Base-by-base conservation (phyloP, 2,329 filamentous ascomycete genomes). In the Sporothrix sp. region DNA sequence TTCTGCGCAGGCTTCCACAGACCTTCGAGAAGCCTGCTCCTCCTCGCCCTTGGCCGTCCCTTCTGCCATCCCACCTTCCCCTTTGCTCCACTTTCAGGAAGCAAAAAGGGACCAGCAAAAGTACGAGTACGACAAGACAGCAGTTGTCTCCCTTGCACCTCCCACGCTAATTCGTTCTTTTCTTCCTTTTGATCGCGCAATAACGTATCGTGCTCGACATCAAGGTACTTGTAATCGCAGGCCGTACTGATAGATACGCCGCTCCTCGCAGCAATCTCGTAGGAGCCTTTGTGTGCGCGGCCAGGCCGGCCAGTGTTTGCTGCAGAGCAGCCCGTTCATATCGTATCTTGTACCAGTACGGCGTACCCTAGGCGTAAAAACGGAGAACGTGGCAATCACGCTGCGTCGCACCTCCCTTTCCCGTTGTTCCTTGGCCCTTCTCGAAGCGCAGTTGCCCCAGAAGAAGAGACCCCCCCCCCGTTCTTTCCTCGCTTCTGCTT, bases 1-100 rank as follows among this genome's bases (percentile, higher is more conserved):
- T 59, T 58, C 59, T 54, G 49, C 56, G 57, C 55, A 60, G 56
- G 59, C 63, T 65, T 65, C 63, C 51, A 63, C 60, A 54, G 58
- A 57, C 30, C 56, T 63, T 62, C 59, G 60, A 52, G 63, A 65
- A 65, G 55, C 44, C 48, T 48, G 25, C 39, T 48, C 35, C 33
- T 32, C 18, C 20, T 14, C 11, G 13, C 21, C 23, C 30, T 25
- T 30, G 16, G 45, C 45, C 45, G n/a, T 21, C 21, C 2, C 32
- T 21, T 30, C 20, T 10, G 7, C 20, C 32, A 16, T n/a, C 14
- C 44, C 42, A 18, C 30, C 42, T 35, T 47, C 32, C 44, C 9
- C 35, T 23, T 38, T 30, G 45, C 44, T 28, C 44, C 44, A 48
- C 45, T 48, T 48, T 36, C 33, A 48, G 45, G 33, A 45, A 35